Conservation (phyloP, 2,329 filamentous ascomycete species). For the Fusarium udum region DNA sequence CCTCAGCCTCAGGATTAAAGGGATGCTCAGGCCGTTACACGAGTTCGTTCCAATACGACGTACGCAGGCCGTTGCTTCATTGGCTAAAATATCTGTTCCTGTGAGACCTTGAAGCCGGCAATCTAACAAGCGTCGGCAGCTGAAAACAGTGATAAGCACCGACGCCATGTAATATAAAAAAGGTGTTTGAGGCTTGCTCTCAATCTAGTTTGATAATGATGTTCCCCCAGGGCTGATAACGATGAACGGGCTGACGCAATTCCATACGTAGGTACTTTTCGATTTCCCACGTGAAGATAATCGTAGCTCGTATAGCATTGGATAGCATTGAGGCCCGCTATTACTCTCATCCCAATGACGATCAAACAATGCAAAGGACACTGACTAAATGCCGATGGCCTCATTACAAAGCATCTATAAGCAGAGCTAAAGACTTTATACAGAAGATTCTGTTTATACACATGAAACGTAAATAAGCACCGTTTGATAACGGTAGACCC, state of each 20-base stretch:
- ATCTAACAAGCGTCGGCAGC: background rate
- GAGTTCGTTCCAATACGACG: background rate
- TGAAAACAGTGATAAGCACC: background rate
- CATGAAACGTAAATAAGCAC: conserved; percentile 3
- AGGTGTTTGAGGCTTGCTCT: background rate
- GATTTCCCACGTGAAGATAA: background rate
- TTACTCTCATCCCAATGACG: background rate
- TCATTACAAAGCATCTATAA: background rate
- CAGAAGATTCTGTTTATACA: background rate
- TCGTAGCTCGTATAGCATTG: background rate
- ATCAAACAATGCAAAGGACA: background rate
- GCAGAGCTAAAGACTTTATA: background rate
- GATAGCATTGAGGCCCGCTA: background rate
- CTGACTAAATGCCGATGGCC: background rate
- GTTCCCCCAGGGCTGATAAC: background rate
- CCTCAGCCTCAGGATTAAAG: background rate
- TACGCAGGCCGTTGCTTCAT: background rate
- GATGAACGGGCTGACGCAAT: background rate
- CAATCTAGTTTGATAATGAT: background rate
- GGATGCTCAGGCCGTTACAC: background rate
- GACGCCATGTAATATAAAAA: background rate
- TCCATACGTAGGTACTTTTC: background rate
- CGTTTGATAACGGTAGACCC: background rate
- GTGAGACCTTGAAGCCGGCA: background rate
- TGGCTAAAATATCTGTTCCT: background rate